Base-by-base conservation (phyloP, 129 eudicot genomes). In the Ambrosia trifida region DNA sequence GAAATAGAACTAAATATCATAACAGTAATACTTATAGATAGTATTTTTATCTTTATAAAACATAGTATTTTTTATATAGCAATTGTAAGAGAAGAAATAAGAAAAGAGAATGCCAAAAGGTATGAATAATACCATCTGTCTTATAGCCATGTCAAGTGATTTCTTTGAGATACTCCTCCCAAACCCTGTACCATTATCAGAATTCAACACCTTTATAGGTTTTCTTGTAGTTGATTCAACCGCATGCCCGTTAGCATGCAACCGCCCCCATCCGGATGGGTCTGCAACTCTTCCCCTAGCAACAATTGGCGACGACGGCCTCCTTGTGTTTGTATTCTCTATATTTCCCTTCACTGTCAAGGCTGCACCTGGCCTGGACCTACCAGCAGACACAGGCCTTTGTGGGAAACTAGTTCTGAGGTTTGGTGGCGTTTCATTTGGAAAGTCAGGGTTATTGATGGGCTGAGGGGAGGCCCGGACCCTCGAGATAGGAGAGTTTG, bases 161-260 rank as follows among this genome's bases (percentile, higher is more conserved):
- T 89, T 94, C 82, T 89, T 89, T n/a, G 96, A 89, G 71, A 93
- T 93, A 14, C 79, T 89, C 78, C 98, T 84, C 78, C 98, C 96
- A 78, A 89, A 83, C 7, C 95, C 98, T 0, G 83, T 60, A 50
- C 75, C 61, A 74, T 72, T 82, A 53, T 94, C 98, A 8, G 86
- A 30, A 73, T 46, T 69, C 33, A 85, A 76, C 11, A 89, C 43
- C 82, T 85, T 94, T 1, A 72, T 70, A 38, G 90, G 82, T 84
- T 83, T 94, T 72, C 95, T 78, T 20, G 78, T 72, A 19, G 88
- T 51, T 6, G 80, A 63, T 35, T 94, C 96, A 30, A 43, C 75
- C 14, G 11, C 82, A 52, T 80, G 90, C 41, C 87, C 96, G 75
- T 82, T 83, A 56, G 77, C 68, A 56, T 56, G 81, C 18, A 66